Percentiles rank a stretch among this genome's conserved stretches.
Conservation (phyloP, 139 green algal genomes). For the Zygnema circumcarinatum region DNA sequence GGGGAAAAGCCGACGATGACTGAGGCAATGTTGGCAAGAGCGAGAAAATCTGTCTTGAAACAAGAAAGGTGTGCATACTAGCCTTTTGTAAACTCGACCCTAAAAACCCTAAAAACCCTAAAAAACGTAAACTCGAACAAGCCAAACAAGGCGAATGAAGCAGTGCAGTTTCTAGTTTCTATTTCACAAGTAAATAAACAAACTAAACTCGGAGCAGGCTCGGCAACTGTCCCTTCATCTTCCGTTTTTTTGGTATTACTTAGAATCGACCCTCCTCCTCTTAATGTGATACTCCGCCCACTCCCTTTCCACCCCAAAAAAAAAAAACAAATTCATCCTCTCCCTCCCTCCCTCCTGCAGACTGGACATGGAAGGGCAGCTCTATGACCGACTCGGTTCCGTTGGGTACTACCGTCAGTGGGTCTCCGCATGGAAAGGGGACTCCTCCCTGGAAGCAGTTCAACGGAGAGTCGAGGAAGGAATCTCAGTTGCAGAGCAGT, state of each 20-base stretch:
- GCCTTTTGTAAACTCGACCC: neutral
- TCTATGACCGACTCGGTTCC: constrained; percentile 8
- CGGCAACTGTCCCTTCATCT: no score
- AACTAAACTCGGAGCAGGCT: no score
- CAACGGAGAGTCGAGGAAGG: neutral
- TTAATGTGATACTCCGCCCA: neutral
- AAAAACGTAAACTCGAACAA: no score
- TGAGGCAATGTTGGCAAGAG: constrained; percentile 4
- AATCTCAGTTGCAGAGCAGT: neutral
- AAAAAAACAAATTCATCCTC: neutral
- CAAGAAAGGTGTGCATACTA: neutral
- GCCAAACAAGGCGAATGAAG: no score
- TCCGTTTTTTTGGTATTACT: no score
- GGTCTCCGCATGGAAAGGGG: constrained; percentile 15
- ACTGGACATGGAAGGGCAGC: constrained; percentile 20
- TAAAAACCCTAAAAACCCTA: neutral
- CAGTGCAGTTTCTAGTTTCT: no score
- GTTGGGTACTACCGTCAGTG: constrained; percentile 49
- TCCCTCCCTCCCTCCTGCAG: constrained; percentile 14
- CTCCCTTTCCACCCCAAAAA: neutral
- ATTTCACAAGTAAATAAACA: no score
- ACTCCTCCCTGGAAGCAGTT: constrained; percentile 22
- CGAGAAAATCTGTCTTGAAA: neutral
- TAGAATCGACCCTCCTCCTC: neutral
- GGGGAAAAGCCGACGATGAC: neutral